Conservation (phyloP, 176 grass and related monocot genomes). For the Avena sativa region DNA sequence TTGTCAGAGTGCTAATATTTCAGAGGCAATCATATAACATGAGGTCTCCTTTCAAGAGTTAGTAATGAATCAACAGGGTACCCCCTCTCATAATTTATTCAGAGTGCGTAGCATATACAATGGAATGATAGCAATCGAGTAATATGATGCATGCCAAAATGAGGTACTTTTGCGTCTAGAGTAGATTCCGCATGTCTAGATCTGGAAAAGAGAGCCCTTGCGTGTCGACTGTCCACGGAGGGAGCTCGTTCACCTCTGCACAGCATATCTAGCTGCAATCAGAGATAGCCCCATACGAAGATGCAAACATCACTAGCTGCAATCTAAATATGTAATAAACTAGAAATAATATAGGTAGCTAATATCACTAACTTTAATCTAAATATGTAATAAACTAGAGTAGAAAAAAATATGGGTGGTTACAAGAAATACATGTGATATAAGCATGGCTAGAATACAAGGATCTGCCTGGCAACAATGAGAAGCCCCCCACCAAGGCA, state of each 20-base stretch:
- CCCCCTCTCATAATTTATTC: background rate
- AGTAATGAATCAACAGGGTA: background rate
- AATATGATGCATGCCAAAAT: background rate
- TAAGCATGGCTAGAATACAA: constrained; percentile 33
- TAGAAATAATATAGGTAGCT: no score
- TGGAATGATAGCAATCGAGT: no score
- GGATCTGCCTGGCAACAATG: constrained; percentile 37
- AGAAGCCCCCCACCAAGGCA: constrained; percentile 2
- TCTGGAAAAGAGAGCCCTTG: no score
- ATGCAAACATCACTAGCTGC: no score
- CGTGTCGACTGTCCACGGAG: no score
- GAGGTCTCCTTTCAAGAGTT: background rate
- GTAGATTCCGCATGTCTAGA: no score
- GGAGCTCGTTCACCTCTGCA: no score
- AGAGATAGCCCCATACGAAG: no score
- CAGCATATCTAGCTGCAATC: no score
- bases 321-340: no score
- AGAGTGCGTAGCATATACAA: background rate
- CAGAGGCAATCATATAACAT: background rate
- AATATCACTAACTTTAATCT: constrained; percentile 37
- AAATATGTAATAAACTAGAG: constrained; percentile 25
- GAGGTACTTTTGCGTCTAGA: no score
- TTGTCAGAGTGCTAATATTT: background rate
- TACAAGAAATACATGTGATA: constrained; percentile 48
- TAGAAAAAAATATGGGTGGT: constrained; percentile 40